phyloP scores from a whole-genome alignment of 257 asterid species.

The Ajuga chamaepitys region DNA sequence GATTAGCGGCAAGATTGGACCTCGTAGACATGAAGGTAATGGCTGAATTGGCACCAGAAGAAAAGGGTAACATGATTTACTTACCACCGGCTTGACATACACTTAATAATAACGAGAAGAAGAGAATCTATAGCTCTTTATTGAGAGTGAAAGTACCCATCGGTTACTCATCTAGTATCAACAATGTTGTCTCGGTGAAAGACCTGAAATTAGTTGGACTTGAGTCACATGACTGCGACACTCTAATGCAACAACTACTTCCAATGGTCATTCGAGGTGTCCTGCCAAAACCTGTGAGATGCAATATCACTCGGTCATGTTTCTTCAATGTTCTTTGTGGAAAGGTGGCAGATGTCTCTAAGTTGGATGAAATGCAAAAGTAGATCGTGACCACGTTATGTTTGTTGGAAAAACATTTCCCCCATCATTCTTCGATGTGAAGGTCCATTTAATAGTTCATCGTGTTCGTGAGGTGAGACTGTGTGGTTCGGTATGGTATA shows the following conservation, averaged over 20 bases:
- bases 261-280: background rate
- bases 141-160: background rate
- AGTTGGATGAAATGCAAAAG: too few species aligned
- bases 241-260: background rate
- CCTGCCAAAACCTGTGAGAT: too few species aligned
- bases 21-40: too few species aligned
- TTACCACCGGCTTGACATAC: too few species aligned
- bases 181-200: background rate
- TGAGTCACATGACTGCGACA: background rate
- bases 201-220: too few species aligned
- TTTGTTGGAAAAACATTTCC: background rate
- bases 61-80: too few species aligned
- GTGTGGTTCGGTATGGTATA: background rate
- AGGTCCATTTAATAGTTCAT: background rate
- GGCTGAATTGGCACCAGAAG: too few species aligned
- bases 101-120: background rate
- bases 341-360: too few species aligned
- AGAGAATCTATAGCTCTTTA: background rate
- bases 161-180: background rate
- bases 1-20: too few species aligned
- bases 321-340: too few species aligned
- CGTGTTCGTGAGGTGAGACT: background rate
- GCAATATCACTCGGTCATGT: too few species aligned
- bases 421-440: background rate
- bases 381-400: too few species aligned